These are phyloP conservation scores for Chlamydomonas urium DNA, from an alignment of 139 green algal genomes.

Conservation along the genomic window DNA sequence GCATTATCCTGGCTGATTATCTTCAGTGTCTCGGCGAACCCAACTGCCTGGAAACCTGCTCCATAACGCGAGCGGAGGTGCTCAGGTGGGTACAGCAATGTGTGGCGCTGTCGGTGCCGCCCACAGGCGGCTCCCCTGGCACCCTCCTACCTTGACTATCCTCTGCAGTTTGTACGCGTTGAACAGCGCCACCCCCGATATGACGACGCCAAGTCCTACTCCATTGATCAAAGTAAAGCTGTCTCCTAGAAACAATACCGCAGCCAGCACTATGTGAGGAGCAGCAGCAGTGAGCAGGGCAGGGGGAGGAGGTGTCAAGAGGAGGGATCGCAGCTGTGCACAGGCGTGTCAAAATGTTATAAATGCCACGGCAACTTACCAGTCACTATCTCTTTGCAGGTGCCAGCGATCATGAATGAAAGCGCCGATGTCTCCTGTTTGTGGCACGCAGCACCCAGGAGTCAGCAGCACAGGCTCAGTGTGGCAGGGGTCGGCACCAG, in stretches of 20 bases:
- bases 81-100: no score
- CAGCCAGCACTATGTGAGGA: conserved; percentile 73
- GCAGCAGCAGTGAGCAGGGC: not conserved
- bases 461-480: no score
- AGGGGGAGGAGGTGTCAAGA: not conserved
- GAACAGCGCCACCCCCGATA: conserved; percentile 81
- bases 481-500: no score
- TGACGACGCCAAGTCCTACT: conserved; percentile 73
- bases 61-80: no score
- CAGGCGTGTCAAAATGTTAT: no score
- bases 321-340: not conserved
- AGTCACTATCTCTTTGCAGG: conserved; percentile 76
- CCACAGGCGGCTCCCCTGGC: no score
- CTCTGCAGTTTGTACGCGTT: conserved; percentile 74
- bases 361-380: conserved; percentile 8
- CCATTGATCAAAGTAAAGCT: conserved; percentile 69
- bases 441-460: no score
- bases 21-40: no score
- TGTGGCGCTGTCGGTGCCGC: no score
- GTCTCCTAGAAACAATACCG: conserved; percentile 72
- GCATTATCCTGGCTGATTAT: no score
- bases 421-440: conserved; percentile 86
- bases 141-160: conserved; percentile 16
- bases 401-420: conserved; percentile 91
- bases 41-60: no score